Evolutionary conservation across 768 basidiomycete species (phyloP).

Genomic region (Termitomyces sp.): DNA sequence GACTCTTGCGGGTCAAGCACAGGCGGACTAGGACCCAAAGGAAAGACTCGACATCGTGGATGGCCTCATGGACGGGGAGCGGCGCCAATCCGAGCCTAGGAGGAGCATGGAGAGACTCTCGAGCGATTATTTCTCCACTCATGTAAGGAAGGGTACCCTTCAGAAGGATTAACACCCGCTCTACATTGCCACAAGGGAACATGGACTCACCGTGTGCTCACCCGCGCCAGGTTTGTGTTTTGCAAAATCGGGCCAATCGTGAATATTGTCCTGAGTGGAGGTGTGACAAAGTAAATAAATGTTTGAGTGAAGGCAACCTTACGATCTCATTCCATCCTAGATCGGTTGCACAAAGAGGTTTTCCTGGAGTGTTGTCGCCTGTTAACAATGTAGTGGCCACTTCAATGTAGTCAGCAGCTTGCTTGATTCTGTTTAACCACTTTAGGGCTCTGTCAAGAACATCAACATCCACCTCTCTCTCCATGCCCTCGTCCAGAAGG

Average conservation of each 20-base stretch:
- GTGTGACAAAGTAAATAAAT: not conserved
- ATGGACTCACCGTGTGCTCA: not conserved
- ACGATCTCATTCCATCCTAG: not conserved
- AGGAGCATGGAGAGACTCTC: not conserved
- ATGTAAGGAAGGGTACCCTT: not conserved
- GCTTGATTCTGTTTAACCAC: too few species aligned
- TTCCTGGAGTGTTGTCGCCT: not conserved
- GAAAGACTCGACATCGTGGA: slow-evolving; percentile 18
- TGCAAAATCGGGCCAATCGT: not conserved
- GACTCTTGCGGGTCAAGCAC: slow-evolving; percentile 14
- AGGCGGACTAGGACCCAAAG: slow-evolving; percentile 17
- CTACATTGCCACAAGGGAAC: not conserved
- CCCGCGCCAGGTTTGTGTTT: not conserved
- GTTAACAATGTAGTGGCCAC: too few species aligned
- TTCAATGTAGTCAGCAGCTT: too few species aligned
- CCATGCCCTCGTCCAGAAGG: too few species aligned
- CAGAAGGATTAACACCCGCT: not conserved
- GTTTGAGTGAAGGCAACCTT: not conserved
- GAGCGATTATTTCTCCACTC: not conserved
- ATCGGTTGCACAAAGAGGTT: not conserved
- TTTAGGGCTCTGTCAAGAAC: too few species aligned
- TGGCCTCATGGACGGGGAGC: not conserved
- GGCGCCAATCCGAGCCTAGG: fast-evolving
- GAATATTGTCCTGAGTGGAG: not conserved
- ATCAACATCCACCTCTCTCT: too few species aligned